These are phyloP conservation scores for Lumnitzera littorea DNA, from an alignment of 345 rosid genomes.

Conservation along the genomic window DNA sequence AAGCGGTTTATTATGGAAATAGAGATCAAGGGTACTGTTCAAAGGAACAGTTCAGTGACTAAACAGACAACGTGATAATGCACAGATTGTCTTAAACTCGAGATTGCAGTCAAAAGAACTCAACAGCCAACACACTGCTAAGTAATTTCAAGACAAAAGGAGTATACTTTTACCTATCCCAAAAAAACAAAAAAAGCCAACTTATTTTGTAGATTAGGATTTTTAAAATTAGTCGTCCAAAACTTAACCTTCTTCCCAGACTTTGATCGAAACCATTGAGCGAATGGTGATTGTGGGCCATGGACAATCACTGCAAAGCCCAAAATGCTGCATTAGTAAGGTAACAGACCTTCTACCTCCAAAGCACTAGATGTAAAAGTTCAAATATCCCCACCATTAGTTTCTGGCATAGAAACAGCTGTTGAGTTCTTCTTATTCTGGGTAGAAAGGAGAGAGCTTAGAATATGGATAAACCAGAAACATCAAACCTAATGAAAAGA, in stretches of 20 bases:
- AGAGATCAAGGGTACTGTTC: too few species aligned
- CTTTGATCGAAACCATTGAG: slow-evolving; percentile 53
- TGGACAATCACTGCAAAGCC: slow-evolving; percentile 33
- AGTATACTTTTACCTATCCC: too few species aligned
- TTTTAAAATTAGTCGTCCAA: too few species aligned
- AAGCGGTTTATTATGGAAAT: too few species aligned
- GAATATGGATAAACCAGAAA: slow-evolving; percentile 3
- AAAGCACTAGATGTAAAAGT: background rate
- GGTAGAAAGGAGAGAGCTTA: slow-evolving; percentile 2
- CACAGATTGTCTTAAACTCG: too few species aligned
- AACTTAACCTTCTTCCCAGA: slow-evolving; percentile 47
- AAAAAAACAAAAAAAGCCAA: too few species aligned
- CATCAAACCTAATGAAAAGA: background rate
- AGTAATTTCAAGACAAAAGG: too few species aligned
- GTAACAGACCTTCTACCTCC: background rate
- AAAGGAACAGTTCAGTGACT: too few species aligned
- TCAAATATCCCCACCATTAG: slow-evolving; percentile 37
- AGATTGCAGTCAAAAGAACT: too few species aligned
- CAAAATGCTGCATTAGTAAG: slow-evolving; percentile 1
- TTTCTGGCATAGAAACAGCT: slow-evolving; percentile 19
- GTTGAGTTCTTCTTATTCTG: slow-evolving; percentile 36
- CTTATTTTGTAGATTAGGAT: too few species aligned
- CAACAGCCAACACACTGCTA: too few species aligned
- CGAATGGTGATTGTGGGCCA: slow-evolving; percentile 23
- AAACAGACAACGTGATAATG: too few species aligned